A percentile compares a stretch with the other conserved stretches of the same genome.
Conservation (phyloP, 257 asterid genomes). For the Eucommia ulmoides region DNA sequence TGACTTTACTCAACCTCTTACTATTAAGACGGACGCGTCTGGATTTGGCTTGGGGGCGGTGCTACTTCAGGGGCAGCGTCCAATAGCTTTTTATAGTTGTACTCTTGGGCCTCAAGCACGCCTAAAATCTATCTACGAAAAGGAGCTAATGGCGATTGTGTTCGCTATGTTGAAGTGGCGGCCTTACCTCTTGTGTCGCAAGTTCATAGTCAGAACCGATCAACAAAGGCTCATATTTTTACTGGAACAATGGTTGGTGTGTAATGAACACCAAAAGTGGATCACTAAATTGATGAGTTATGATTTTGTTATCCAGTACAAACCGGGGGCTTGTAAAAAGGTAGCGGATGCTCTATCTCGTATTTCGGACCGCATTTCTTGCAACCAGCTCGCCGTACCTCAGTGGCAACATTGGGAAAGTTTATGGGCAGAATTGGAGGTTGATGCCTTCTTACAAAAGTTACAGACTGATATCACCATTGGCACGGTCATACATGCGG, state of each 20-base stretch:
- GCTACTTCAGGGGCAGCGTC: not conserved
- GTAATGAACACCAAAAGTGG: not conserved
- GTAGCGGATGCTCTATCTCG: not conserved
- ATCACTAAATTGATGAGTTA: not conserved
- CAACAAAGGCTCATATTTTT: not conserved
- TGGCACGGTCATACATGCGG: not conserved
- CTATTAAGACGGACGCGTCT: not conserved
- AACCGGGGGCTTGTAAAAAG: not conserved
- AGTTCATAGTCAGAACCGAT: not conserved
- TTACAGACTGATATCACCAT: not conserved
- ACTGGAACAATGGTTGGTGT: not conserved
- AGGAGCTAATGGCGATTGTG: not conserved
- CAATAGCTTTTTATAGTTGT: not conserved
- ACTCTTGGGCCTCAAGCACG: too few species aligned
- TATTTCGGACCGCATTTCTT: too few species aligned
- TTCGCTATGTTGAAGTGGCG: not conserved
- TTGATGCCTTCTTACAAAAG: not conserved
- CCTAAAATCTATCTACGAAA: not conserved
- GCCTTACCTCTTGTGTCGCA: not conserved
- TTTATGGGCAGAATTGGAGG: not conserved
- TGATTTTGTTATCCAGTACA: not conserved
- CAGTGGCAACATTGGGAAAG: too few species aligned
- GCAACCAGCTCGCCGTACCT: too few species aligned
- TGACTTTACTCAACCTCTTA: too few species aligned
- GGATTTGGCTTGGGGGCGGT: not conserved